Conservation (phyloP, 2,329 filamentous ascomycete species). For the Tolypocladium guangdongense region DNA sequence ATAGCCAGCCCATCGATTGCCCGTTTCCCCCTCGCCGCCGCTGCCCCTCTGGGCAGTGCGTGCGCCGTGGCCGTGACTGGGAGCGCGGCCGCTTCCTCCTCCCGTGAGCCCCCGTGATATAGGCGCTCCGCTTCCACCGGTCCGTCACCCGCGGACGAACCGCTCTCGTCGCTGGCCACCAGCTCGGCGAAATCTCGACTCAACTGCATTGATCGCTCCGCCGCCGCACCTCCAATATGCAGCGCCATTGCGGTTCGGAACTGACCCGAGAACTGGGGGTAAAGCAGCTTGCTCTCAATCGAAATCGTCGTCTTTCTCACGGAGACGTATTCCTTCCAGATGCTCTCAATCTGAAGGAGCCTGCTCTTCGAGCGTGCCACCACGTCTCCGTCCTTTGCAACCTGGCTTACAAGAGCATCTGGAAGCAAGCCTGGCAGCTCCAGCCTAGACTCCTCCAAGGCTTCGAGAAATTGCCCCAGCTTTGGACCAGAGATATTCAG, state of each 20-base stretch:
- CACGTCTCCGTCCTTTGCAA: background rate
- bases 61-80: background rate
- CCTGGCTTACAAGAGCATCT: background rate
- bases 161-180: background rate
- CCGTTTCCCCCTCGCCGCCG: background rate
- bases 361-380: slow-evolving; percentile 11
- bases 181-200: slow-evolving; percentile 8
- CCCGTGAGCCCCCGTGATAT: background rate
- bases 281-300: slow-evolving; percentile 24
- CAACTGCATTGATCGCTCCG: slow-evolving; percentile 11
- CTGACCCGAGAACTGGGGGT: slow-evolving; percentile 13
- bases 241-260: slow-evolving; percentile 20
- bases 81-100: background rate
- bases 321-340: slow-evolving; percentile 19
- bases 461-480: slow-evolving; percentile 13
- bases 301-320: slow-evolving; percentile 17
- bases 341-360: slow-evolving; percentile 21
- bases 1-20: background rate
- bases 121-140: background rate
- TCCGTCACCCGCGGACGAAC: background rate
- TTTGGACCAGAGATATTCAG: slow-evolving; percentile 13
- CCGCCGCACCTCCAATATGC: slow-evolving; percentile 13
- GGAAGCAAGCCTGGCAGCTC: slow-evolving; percentile 1
- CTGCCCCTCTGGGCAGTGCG: background rate
- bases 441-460: slow-evolving; percentile 8